Evolutionary conservation across 2,329 filamentous ascomycete genomes (phyloP).

Genomic region (Zelopaecilomyces penicillatus): DNA sequence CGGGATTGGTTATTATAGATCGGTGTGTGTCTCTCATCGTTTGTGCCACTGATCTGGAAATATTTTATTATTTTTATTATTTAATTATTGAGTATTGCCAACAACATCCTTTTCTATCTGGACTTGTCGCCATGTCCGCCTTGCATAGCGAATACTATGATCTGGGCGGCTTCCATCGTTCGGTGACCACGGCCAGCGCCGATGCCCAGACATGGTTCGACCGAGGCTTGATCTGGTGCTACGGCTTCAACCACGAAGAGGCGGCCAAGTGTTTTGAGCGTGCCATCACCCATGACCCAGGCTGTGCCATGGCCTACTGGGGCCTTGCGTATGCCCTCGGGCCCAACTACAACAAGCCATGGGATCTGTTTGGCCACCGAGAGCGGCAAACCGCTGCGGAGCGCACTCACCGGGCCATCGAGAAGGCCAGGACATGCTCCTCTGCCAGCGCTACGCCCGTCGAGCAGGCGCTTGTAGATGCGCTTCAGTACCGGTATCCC

Average conservation of each 20-base stretch:
- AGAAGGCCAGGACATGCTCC: slow-evolving; percentile 17
- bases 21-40: too few relatives aligned
- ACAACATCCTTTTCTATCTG: neutral
- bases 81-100: neutral
- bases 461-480: slow-evolving; percentile 56
- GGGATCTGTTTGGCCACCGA: slow-evolving; percentile 57
- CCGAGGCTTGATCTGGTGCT: slow-evolving; percentile 64
- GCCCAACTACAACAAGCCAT: slow-evolving; percentile 71
- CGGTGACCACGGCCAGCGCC: slow-evolving; percentile 42
- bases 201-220: slow-evolving; percentile 60
- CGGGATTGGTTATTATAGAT: too few relatives aligned
- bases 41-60: too few relatives aligned
- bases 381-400: slow-evolving; percentile 46
- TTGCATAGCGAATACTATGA: slow-evolving; percentile 40
- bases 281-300: slow-evolving; percentile 44
- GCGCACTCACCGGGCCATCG: slow-evolving; percentile 22
- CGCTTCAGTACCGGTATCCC: slow-evolving; percentile 55
- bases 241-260: slow-evolving; percentile 71
- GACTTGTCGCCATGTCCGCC: neutral
- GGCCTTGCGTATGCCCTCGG: slow-evolving; percentile 63
- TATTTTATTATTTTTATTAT: too few relatives aligned
- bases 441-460: slow-evolving; percentile 15
- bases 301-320: slow-evolving; percentile 59
- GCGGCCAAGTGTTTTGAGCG: slow-evolving; percentile 54
- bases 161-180: slow-evolving; percentile 50